These are phyloP conservation scores for Eucalyptus brandiana DNA, from an alignment of 345 rosid genomes.

Conservation along the genomic window DNA sequence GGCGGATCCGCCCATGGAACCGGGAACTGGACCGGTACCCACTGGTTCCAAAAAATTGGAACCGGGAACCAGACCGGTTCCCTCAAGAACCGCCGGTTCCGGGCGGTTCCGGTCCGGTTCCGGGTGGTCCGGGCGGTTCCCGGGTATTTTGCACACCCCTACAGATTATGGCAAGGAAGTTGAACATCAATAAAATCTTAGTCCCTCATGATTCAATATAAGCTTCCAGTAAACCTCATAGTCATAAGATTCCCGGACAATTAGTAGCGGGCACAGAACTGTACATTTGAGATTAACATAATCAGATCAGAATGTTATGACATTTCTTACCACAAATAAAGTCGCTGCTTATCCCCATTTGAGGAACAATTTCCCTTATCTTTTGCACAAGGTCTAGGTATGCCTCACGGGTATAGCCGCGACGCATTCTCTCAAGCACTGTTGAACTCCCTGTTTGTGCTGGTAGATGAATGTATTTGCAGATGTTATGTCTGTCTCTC, in stretches of 20 bases:
- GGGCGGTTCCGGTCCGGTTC: too few relatives aligned
- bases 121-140: too few relatives aligned
- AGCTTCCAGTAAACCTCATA: background rate
- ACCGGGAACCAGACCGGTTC: too few relatives aligned
- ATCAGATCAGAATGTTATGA: background rate
- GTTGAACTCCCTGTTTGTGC: slow-evolving; percentile 82
- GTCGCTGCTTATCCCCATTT: slow-evolving; percentile 81
- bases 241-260: background rate
- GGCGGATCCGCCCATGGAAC: too few relatives aligned
- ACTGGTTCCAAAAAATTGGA: too few relatives aligned
- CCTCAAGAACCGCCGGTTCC: too few relatives aligned
- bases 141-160: too few relatives aligned
- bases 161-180: background rate
- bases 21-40: too few relatives aligned
- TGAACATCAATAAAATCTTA: background rate
- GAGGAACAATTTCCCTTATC: slow-evolving; percentile 65
- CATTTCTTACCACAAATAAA: slow-evolving; percentile 65
- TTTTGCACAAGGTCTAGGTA: slow-evolving; percentile 85
- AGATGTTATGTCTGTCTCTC: slow-evolving; percentile 73
- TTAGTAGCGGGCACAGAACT: background rate
- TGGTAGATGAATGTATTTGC: slow-evolving; percentile 82
- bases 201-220: background rate
- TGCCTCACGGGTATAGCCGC: slow-evolving; percentile 87
- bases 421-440: slow-evolving; percentile 71
- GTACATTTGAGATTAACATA: background rate